Percentiles rank a stretch among this genome's conserved stretches.
Evolutionary conservation across 2,329 filamentous ascomycete species (phyloP).

Genomic region (Mariannaea sp.): DNA sequence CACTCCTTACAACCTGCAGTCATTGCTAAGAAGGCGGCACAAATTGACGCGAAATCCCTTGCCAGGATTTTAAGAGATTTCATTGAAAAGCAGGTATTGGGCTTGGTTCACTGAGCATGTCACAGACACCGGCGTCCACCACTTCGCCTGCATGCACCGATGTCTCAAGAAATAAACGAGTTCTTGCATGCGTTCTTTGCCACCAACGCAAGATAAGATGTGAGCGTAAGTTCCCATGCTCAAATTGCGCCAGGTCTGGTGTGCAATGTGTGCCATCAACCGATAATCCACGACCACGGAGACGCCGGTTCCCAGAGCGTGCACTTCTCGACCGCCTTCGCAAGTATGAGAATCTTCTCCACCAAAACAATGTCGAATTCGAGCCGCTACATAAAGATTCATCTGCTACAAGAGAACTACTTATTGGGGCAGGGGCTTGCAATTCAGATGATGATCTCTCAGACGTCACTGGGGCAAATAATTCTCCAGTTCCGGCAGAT

Average conservation of each 20-base stretch:
- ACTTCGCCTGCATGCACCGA: too few species aligned
- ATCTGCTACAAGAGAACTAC: not conserved
- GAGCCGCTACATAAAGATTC: constrained; percentile 46
- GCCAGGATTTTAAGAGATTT: too few species aligned
- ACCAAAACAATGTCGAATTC: constrained; percentile 59
- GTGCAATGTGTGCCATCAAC: constrained; percentile 50
- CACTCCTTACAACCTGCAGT: too few species aligned
- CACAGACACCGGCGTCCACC: too few species aligned
- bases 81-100: too few species aligned
- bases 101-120: too few species aligned
- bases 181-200: constrained; percentile 61
- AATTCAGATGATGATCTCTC: not conserved
- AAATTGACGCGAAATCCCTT: too few species aligned
- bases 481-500: not conserved
- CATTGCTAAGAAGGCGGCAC: too few species aligned
- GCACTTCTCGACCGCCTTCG: constrained; percentile 62
- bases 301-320: constrained; percentile 58
- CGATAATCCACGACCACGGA: constrained; percentile 40
- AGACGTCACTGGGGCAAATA: not conserved
- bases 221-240: constrained; percentile 62
- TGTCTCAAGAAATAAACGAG: constrained; percentile 20
- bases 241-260: constrained; percentile 53
- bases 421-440: not conserved
- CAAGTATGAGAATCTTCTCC: constrained; percentile 61
- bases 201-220: constrained; percentile 69